Base-by-base conservation (phyloP, 1,284 basidiomycete species). In the Vanrija sp. region DNA sequence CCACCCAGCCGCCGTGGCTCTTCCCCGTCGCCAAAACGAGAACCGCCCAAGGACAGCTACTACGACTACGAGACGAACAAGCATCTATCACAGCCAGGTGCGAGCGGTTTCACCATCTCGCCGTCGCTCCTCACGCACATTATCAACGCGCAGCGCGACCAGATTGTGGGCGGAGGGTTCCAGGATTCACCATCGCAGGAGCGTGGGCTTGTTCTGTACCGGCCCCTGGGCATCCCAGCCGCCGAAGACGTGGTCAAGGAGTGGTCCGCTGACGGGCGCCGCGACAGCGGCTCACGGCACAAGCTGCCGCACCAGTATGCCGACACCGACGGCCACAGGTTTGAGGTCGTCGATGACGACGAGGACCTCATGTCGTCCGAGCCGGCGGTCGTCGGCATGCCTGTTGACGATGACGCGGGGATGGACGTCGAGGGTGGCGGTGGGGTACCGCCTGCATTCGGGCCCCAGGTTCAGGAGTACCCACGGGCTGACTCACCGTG, bases 111-210 rank as follows among this genome's bases (percentile, higher is more conserved):
- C 60, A 75, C 68, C 6, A 60, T 75, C 14, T 69, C 67, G 16
- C 73, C 73, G 3, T 73, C 71, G 3, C 64, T 75, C 10, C 64
- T 75, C 23, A 75, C 73, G 3, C 72, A 72, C 52, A 63, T 75
- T 9, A 54, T 75, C 42, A 65, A 66, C n/a, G 51, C 65, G 1
- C 69, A 69, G 43, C 59, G 67, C 10, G 60, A 69, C 23, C 52
- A 61, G 12, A 53, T 63, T 18, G 47, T n/a, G 16, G 44, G 44
- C 7, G 46, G 28, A 9, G 28, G 46, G 39, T 19, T 21, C 45
- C 16, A 18, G 14, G 46, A 8, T 46, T 49, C 38, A 28, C 50
- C 14, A 23, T 49, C 6, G 12, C 29, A 18, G 4, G 64, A 69
- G 19, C 64, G 57, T 23, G 65, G 66, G 2, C 46, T 75, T 7